These are phyloP conservation scores for Suillus ampliporus DNA, from an alignment of 768 basidiomycete species.

Conservation along the genomic window DNA sequence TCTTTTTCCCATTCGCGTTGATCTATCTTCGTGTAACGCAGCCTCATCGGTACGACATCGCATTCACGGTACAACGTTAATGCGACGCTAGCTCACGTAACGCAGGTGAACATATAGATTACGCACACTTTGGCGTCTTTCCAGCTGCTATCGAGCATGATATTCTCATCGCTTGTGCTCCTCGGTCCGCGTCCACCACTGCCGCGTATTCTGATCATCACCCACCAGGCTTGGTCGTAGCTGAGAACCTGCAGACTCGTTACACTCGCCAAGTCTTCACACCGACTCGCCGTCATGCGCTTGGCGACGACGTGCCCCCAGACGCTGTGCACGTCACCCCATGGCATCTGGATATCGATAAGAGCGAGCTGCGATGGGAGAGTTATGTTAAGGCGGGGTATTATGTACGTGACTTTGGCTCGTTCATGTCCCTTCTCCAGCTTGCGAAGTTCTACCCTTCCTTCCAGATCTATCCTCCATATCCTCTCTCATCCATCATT, in stretches of 20 bases:
- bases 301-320: conserved; percentile 33
- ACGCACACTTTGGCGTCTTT: conserved; percentile 81
- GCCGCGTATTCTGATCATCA: conserved; percentile 27
- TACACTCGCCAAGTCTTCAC: conserved; percentile 66
- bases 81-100: conserved; percentile 15
- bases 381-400: conserved; percentile 90
- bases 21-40: conserved; percentile 16
- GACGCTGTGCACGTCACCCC: conserved; percentile 48
- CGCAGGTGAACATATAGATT: conserved; percentile 84
- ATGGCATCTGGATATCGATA: conserved; percentile 78
- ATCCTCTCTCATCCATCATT: not conserved
- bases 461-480: too few relatives aligned
- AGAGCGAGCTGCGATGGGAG: conserved; percentile 76
- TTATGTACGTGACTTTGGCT: conserved; percentile 55
- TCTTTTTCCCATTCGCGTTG: not conserved
- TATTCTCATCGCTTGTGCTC: conserved; percentile 77
- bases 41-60: conserved; percentile 43
- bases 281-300: conserved; percentile 46
- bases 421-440: conserved; percentile 1
- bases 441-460: not conserved
- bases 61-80: conserved; percentile 4
- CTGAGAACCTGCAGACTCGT: conserved; percentile 64
- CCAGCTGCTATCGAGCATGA: conserved; percentile 87
- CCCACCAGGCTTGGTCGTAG: conserved; percentile 56
- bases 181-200: conserved; percentile 29